Evolutionary conservation across 2,329 filamentous ascomycete species (phyloP), one percentile per base, ranked within the genome.

Genomic region (Tolypocladium tundrense): DNA sequence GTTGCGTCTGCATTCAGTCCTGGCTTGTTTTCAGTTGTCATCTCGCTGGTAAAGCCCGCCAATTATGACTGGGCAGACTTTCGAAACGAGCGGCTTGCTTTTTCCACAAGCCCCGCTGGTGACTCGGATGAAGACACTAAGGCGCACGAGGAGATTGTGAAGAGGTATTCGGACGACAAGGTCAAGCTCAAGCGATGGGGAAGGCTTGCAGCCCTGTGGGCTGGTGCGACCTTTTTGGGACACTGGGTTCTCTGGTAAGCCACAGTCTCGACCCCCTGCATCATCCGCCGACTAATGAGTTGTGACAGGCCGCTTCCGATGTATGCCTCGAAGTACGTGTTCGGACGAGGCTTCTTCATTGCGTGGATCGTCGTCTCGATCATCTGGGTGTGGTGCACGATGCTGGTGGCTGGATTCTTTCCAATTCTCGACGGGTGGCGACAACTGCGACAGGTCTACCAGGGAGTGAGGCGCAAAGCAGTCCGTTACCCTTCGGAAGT

Each of bases 351-450:
- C 40, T 82, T 82, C 60, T 82, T 76, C 54, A 67, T 69, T 1
- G 79, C 77, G 0, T 82, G 79, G 79, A 65, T 82, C 1, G 70
- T 78, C 0, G 67, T 82, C 0, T 72, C 73, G 0, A 77, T 82
- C 19, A 75, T 82, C 37, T 82, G 79, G 79, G 71, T 80, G 3
- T 82, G 79, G 79, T 63, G 69, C 0, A 80, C 78, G 0, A 73
- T 80, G 71, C 65, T 82, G 0, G 66, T 81, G 16, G 75, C 75
- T 0, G 77, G 75, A 0, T 75, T 81, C 53, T 81, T 76, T 58
- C 79, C 79, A 0, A 69, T 82, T 2, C 64, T 79, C 7, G 78
- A 81, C 59, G 79, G 78, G 0, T 72, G 65, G 62, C 54, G 57
- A 3, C 66, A 68, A n/a, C 21, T 68, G 41, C 63, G 45, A 5